Percentiles rank a stretch among this genome's conserved stretches.
Evolutionary conservation across 1,284 basidiomycete genomes (phyloP).

Genomic region (Cutaneotrichosporon arboriforme): DNA sequence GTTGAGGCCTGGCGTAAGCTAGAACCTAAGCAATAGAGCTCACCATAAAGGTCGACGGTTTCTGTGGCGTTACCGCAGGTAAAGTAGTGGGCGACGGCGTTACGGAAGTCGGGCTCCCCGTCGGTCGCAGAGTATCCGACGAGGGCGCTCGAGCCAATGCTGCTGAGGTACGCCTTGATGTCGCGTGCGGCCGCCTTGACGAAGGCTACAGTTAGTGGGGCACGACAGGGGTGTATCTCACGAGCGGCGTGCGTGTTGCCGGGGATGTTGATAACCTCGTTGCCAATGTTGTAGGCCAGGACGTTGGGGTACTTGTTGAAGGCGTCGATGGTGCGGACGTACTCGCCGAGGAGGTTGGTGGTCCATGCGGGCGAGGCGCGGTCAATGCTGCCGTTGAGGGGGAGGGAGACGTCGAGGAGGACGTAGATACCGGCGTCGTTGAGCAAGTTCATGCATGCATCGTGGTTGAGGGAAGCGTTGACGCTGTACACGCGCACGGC

Average conservation of each 20-base stretch:
- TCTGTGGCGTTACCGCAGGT: constrained; percentile 68
- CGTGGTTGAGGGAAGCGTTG: constrained; percentile 73
- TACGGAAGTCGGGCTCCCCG: constrained; percentile 61
- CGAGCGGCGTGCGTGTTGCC: constrained; percentile 61
- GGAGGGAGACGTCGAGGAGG: constrained; percentile 80
- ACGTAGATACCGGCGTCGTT: constrained; percentile 78
- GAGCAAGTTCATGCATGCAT: constrained; percentile 73
- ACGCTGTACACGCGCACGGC: constrained; percentile 79
- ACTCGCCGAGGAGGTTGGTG: constrained; percentile 72
- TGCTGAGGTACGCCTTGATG: constrained; percentile 71
- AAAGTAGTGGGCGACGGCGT: constrained; percentile 70
- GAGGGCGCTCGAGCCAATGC: constrained; percentile 62
- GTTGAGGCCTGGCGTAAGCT: constrained; percentile 34
- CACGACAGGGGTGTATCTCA: constrained; percentile 21
- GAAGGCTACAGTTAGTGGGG: constrained; percentile 55
- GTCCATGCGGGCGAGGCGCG: constrained; percentile 71
- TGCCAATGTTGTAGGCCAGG: constrained; percentile 75
- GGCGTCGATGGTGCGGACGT: constrained; percentile 67
- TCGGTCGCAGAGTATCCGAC: constrained; percentile 84
- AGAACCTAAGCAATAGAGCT: constrained; percentile 57
- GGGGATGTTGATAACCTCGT: constrained; percentile 67
- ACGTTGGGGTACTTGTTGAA: constrained; percentile 81
- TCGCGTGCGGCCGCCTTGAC: constrained; percentile 89
- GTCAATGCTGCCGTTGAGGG: constrained; percentile 80
- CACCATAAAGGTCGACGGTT: constrained; percentile 76